These are phyloP conservation scores for Trichoderma cornu-damae DNA, from an alignment of 2,329 filamentous ascomycete genomes.

Conservation along the genomic window DNA sequence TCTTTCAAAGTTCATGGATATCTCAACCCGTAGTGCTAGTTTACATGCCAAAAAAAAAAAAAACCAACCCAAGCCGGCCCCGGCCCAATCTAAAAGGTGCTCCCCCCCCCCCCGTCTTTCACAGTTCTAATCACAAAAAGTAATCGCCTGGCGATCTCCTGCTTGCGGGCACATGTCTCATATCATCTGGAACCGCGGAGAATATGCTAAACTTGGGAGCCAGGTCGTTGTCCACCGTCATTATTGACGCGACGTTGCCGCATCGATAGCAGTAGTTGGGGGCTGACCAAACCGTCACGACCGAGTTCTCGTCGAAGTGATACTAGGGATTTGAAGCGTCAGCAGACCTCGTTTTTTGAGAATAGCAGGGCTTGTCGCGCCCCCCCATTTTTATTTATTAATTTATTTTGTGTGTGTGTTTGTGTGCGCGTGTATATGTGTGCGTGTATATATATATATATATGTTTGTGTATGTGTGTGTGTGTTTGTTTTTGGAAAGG, in stretches of 20 bases:
- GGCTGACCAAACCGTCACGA: constrained; percentile 96
- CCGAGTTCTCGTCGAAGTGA: constrained; percentile 90
- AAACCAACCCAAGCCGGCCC: constrained; percentile 25
- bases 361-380: neutral
- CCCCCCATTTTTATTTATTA: too few species aligned
- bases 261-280: constrained; percentile 95
- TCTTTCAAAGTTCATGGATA: constrained; percentile 37
- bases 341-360: neutral
- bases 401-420: too few species aligned
- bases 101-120: neutral
- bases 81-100: constrained; percentile 25
- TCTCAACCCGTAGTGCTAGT: constrained; percentile 39
- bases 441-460: too few species aligned
- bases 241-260: constrained; percentile 94
- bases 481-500: too few species aligned
- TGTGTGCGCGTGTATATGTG: too few species aligned
- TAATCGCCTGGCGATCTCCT: constrained; percentile 64
- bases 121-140: constrained; percentile 50
- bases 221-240: constrained; percentile 80
- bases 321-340: constrained; percentile 50
- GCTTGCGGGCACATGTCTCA: constrained; percentile 71
- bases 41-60: constrained; percentile 35
- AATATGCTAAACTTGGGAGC: constrained; percentile 92
- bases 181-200: constrained; percentile 79
- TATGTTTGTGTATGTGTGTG: too few species aligned